Conservation (phyloP, 176 grass and related monocot genomes). For the Bolboschoenus planiculmis region DNA sequence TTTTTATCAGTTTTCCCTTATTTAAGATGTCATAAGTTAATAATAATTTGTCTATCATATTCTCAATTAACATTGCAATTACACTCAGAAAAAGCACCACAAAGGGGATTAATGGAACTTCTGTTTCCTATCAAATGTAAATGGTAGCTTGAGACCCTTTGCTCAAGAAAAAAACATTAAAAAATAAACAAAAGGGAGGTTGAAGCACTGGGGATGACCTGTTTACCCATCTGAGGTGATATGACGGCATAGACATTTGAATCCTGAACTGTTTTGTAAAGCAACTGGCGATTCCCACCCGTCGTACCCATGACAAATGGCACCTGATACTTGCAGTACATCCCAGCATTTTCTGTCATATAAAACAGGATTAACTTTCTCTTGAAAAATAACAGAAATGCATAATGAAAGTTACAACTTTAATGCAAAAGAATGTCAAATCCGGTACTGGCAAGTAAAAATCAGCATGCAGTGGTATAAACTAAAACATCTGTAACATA, state of each 20-base stretch:
- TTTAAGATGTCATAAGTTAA: background rate
- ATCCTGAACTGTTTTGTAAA: constrained; percentile 71
- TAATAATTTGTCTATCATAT: background rate
- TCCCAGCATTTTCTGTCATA: constrained; percentile 60
- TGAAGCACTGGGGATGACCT: constrained; percentile 35
- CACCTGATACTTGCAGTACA: constrained; percentile 75
- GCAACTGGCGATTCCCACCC: constrained; percentile 53
- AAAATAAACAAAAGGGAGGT: background rate
- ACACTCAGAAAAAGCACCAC: background rate
- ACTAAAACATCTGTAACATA: background rate
- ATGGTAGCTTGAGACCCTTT: background rate
- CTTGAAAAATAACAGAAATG: constrained; percentile 11
- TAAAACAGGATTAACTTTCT: background rate
- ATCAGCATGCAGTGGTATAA: background rate
- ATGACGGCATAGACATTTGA: constrained; percentile 79
- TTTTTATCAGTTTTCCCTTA: background rate
- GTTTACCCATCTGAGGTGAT: constrained; percentile 95
- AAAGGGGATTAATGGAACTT: background rate
- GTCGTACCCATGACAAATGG: constrained; percentile 98
- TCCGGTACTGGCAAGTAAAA: background rate
- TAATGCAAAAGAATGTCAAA: background rate
- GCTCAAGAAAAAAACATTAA: background rate
- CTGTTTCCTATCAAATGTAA: background rate
- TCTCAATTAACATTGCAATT: background rate
- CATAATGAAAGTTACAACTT: background rate